Evolutionary conservation across 2,329 filamentous ascomycete genomes (phyloP).

Genomic region (Cladorrhinum sp.): DNA sequence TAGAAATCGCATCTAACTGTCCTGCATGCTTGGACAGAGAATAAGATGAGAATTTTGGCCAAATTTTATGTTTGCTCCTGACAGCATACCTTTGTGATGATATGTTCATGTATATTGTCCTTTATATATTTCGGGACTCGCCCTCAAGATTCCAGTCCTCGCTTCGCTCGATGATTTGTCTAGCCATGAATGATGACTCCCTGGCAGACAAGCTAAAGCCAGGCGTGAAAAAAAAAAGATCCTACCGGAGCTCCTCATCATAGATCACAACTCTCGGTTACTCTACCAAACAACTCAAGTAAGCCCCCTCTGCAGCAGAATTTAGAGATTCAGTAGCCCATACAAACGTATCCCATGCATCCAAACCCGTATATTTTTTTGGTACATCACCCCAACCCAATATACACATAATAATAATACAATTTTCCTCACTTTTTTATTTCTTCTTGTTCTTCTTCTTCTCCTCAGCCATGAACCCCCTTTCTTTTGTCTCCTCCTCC

Average conservation of each 20-base stretch:
- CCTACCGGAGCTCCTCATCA: too few species aligned
- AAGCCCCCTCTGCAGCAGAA: too few species aligned
- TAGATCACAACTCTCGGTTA: too few species aligned
- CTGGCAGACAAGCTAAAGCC: too few species aligned
- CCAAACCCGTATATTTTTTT: not conserved
- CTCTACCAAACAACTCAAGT: too few species aligned
- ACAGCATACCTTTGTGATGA: not conserved
- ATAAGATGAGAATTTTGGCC: not conserved
- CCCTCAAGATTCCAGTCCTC: too few species aligned
- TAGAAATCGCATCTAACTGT: not conserved
- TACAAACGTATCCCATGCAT: not conserved
- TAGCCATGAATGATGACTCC: too few species aligned
- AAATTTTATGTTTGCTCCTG: not conserved
- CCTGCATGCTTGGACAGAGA: not conserved
- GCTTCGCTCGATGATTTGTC: too few species aligned
- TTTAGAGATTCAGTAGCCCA: too few species aligned
- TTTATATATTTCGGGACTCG: too few species aligned
- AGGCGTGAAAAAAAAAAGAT: too few species aligned
- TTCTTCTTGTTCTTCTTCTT: too few species aligned
- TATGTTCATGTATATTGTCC: not conserved
- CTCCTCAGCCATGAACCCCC: slow-evolving; percentile 32
- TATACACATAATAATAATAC: not conserved
- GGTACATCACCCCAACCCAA: not conserved
- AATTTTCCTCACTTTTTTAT: not conserved
- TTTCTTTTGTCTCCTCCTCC: slow-evolving; percentile 2